Evolutionary conservation across 768 basidiomycete species (phyloP), one percentile per base, ranked within the genome.

Genomic region (Calocybe gangraenosa): DNA sequence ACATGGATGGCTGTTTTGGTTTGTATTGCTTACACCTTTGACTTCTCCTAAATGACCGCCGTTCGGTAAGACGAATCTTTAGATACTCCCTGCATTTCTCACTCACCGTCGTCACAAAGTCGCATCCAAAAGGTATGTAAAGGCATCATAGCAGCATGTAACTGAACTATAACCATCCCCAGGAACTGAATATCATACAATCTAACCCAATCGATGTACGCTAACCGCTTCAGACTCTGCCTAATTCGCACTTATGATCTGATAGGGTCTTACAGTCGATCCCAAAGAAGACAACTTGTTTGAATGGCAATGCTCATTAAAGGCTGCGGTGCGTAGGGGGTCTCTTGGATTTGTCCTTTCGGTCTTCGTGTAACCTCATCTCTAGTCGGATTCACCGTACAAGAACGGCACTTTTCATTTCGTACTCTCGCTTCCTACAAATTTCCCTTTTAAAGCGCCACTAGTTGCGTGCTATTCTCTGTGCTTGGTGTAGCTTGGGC

Each of bases 401-500:
- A 87, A 83, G 64, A 77, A 75, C 41, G 90, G 91, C 38, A 87
- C 77, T 0, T 92, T 89, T 65, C 72, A 78, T 53, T 91, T 91
- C 63, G 82, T 66, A 31, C 60, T 92, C 10, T 65, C 68, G n/a
- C 69, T 92, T n/a, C 87, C 90, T 1, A 55, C 71, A n/a, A 84
- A 79, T 62, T 92, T 84, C 53, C 90, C 91, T 7, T 92, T 92
- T 79, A 92, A 92, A 64, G 79, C 91, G 3, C 90, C 90, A 30
- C 72, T 74, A 46, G 88, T 90, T 65, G 18, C 54, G 31, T 48
- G 11, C 10, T 31, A 32, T 38, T 20, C 32, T 13, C 38, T 36
- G 28, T 43, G 42, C 34, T 31, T 31, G 14, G 30, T 31, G 14
- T 8, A 31, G 30, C 30, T 31, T 8, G n/a, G n/a, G 30, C 8